A percentile compares a stretch with the other conserved stretches of the same genome.
These are phyloP conservation scores for Blepharisma undulans DNA, from an alignment of 169 alveolate species.

Conservation along the genomic window DNA sequence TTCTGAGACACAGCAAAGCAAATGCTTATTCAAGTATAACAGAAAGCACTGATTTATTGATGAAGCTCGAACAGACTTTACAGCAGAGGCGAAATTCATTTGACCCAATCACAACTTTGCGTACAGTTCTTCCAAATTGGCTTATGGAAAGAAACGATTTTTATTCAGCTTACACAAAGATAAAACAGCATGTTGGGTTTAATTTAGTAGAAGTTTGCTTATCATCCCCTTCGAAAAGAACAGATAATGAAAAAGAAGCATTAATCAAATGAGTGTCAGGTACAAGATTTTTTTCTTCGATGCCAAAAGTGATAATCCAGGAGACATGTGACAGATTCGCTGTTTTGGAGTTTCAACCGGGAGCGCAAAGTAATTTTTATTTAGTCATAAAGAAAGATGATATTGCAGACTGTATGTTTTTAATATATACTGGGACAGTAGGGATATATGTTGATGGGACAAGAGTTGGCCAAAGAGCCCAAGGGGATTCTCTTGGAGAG, in stretches of 20 bases:
- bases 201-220: background rate
- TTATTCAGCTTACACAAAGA: background rate
- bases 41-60: background rate
- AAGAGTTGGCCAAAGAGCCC: background rate
- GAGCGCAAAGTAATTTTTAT: background rate
- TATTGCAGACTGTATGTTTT: conserved; percentile 58
- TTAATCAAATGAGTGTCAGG: background rate
- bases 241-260: conserved; percentile 31
- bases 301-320: background rate
- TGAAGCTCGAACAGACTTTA: background rate
- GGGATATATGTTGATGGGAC: conserved; percentile 38
- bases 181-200: background rate
- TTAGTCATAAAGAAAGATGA: conserved; percentile 51
- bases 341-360: background rate
- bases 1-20: background rate
- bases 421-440: conserved; percentile 44
- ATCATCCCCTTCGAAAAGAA: background rate
- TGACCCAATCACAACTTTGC: background rate
- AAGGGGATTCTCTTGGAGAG: conserved; percentile 42
- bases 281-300: background rate
- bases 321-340: conserved; percentile 6
- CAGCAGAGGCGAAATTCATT: background rate
- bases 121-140: background rate
- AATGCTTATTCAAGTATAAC: background rate
- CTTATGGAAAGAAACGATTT: background rate